phyloP scores from a whole-genome alignment of 2,329 filamentous ascomycete species.

The Monilinia aucupariae region DNA sequence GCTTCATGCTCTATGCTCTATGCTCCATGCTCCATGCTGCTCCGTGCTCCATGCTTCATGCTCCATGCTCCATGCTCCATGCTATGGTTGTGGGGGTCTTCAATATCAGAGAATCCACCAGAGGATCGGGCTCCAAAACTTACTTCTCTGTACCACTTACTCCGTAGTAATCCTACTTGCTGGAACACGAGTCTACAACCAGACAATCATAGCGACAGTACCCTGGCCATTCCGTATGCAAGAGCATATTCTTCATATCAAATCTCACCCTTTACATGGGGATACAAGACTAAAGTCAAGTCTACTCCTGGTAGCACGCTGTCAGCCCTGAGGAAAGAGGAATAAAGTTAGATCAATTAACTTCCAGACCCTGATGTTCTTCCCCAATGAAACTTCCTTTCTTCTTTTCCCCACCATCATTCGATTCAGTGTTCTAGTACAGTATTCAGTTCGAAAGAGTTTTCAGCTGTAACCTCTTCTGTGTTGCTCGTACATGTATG shows the following conservation, averaged over 20 bases:
- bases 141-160: background rate
- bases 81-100: background rate
- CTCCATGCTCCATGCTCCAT: background rate
- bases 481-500: background rate
- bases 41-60: no score
- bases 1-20: background rate
- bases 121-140: background rate
- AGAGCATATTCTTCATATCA: conserved; percentile 8
- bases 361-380: background rate
- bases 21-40: no score
- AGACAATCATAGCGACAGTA: background rate
- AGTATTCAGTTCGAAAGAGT: background rate
- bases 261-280: conserved; percentile 7
- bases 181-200: background rate
- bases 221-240: background rate
- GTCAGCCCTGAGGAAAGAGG: conserved; percentile 4
- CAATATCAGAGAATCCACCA: conserved; percentile 5
- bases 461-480: background rate
- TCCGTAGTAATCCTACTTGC: background rate
- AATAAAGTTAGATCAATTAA: background rate
- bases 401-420: background rate
- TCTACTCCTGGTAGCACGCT: background rate
- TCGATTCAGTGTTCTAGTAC: no score
- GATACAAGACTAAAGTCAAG: no score
- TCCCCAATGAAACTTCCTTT: background rate